phyloP scores from a whole-genome alignment of 768 basidiomycete genomes.

The Lactifluus piperatus region DNA sequence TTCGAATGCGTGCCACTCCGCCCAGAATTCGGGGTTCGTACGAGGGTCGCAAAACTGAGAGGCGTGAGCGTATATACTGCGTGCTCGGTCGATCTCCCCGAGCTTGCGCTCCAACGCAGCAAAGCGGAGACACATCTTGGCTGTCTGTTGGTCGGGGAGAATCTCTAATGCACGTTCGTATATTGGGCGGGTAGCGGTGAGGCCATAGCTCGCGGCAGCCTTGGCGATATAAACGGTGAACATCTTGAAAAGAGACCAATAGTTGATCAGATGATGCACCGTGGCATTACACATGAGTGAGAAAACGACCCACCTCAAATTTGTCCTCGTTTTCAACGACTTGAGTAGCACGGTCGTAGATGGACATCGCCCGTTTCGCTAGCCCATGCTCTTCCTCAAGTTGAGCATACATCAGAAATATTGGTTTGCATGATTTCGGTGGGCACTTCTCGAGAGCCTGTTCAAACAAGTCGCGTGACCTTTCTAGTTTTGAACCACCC shows the following conservation, averaged over 20 bases:
- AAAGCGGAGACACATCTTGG: slow-evolving; percentile 96
- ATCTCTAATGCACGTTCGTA: slow-evolving; percentile 93
- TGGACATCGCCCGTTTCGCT: slow-evolving; percentile 91
- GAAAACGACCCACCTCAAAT: slow-evolving; percentile 65
- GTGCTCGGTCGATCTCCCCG: slow-evolving; percentile 96
- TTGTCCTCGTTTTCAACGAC: slow-evolving; percentile 86
- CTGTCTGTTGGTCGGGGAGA: slow-evolving; percentile 88
- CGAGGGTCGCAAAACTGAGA: slow-evolving; percentile 98
- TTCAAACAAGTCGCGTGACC: slow-evolving; percentile 95
- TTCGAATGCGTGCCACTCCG: slow-evolving; percentile 95
- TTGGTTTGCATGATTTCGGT: slow-evolving; percentile 84
- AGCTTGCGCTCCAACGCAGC: slow-evolving; percentile 94
- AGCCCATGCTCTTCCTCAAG: slow-evolving; percentile 93
- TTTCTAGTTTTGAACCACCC: slow-evolving; percentile 91
- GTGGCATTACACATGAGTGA: background rate
- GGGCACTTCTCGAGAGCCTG: slow-evolving; percentile 97
- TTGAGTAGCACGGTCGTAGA: slow-evolving; percentile 87
- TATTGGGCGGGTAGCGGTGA: slow-evolving; percentile 92
- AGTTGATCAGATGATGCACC: background rate
- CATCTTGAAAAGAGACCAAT: slow-evolving; percentile 47
- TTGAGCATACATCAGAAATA: slow-evolving; percentile 94
- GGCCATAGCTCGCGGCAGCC: slow-evolving; percentile 89
- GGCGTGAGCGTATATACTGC: slow-evolving; percentile 94
- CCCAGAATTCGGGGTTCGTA: slow-evolving; percentile 87
- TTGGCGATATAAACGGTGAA: slow-evolving; percentile 97